Evolutionary conservation across 106 monocot genomes (phyloP), one percentile per base, ranked within the genome.

Genomic region (Dactylorhiza incarnata): DNA sequence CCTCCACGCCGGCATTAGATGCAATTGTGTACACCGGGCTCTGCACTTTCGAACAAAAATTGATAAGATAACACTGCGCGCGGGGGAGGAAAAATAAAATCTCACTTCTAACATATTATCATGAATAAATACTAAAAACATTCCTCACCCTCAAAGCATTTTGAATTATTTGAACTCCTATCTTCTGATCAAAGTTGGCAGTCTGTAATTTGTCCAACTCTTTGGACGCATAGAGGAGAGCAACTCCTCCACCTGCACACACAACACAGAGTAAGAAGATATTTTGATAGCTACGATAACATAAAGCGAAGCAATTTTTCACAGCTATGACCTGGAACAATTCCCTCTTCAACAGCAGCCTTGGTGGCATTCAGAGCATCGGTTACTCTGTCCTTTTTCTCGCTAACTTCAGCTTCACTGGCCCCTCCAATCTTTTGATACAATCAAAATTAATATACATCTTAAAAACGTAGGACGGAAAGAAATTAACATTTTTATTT

Each of bases 291-390:
- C 48, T 7, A 76, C 47, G 22, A 15, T 11, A 61, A 43, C 26
- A 69, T 48, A 44, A 6, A 71, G 48, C 9, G 22, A 51, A 4
- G 46, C 14, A 44, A 50, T 9, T 67, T 25, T 24, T 45, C 37
- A 59, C 56, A 26, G 54, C 14, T 53, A n/a, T 6, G 51, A 88
- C 88, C 91, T 76, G 91, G 91, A 16, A 91, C 87, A 69, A 91
- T 91, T 54, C 91, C 91, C 80, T 91, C 91, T 19, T 91, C 91
- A 43, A 91, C 91, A 14, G 87, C 91, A 73, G 87, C 91, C 81
- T 91, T 91, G 11, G 91, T 87, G 29, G 91, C 91, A 82, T 91
- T 91, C 24, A 91, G 58, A 61, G 91, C 91, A 78, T 91, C 91
- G 22, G 77, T 91, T 14, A 87, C 91, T 70, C 91, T 85, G 74